Conservation (phyloP, 2,329 filamentous ascomycete species). For the Lachnellula occidentalis region DNA sequence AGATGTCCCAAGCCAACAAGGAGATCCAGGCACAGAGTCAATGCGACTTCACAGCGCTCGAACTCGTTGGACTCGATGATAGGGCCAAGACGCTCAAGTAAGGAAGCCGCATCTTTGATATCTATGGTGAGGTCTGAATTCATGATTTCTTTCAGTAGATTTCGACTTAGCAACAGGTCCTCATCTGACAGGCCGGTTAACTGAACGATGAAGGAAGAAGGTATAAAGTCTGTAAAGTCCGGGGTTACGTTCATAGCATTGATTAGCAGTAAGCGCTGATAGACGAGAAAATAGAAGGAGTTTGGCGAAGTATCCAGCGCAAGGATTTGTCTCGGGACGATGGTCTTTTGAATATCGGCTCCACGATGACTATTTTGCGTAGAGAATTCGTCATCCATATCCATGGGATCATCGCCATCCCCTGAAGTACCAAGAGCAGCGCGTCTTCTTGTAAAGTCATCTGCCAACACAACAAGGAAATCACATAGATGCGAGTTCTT, state of each 20-base stretch:
- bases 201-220: conserved; percentile 44
- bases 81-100: conserved; percentile 47
- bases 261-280: conserved; percentile 21
- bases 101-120: conserved; percentile 39
- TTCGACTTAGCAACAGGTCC: conserved; percentile 47
- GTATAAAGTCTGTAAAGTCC: conserved; percentile 39
- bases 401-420: conserved; percentile 54
- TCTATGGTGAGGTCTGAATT: conserved; percentile 47
- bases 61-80: conserved; percentile 54
- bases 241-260: conserved; percentile 15
- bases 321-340: conserved; percentile 38
- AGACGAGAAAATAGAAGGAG: conserved; percentile 23
- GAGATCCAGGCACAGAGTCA: conserved; percentile 61
- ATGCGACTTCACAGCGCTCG: conserved; percentile 68
- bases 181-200: conserved; percentile 46
- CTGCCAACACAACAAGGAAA: conserved; percentile 23
- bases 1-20: conserved; percentile 45
- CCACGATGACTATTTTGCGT: conserved; percentile 50
- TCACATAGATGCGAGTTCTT: conserved; percentile 19
- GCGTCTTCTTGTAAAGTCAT: conserved; percentile 16
- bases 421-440: conserved; percentile 18
- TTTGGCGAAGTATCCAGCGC: conserved; percentile 21
- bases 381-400: conserved; percentile 60
- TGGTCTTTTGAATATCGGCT: conserved; percentile 29
- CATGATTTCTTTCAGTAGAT: conserved; percentile 47